Conservation (phyloP, 169 alveolate genomes). For the Eimeria falciformis region DNA sequence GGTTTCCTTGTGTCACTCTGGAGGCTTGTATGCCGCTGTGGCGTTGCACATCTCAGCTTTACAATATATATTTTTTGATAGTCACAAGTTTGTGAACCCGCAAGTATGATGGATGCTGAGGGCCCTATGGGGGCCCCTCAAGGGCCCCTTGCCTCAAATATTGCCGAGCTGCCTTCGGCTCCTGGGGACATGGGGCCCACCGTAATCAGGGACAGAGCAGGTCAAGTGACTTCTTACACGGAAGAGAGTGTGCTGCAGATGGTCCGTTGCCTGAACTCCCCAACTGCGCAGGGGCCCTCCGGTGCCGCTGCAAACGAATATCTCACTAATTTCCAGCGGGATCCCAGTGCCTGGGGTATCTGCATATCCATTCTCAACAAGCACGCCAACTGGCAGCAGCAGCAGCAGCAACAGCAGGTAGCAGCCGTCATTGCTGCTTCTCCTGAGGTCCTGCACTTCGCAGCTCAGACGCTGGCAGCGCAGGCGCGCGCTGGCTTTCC, state of each 20-base stretch:
- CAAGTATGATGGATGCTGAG: conserved; percentile 37
- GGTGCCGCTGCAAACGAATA: conserved; percentile 67
- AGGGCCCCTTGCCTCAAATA: neutral
- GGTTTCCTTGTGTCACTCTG: no score
- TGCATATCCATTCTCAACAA: conserved; percentile 75
- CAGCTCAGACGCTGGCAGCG: conserved; percentile 75
- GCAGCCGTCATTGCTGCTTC: neutral
- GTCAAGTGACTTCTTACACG: neutral
- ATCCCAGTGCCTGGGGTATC: conserved; percentile 74
- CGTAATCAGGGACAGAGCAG: neutral
- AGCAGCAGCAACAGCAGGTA: neutral
- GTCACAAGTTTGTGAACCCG: no score
- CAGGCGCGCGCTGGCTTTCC: conserved; percentile 81
- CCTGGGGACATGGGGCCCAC: neutral
- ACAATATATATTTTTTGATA: no score
- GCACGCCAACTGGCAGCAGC: conserved; percentile 3
- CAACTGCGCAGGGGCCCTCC: neutral
- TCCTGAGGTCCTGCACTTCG: conserved; percentile 64
- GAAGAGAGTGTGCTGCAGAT: conserved; percentile 55
- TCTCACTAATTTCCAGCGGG: conserved; percentile 75
- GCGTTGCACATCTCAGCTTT: no score
- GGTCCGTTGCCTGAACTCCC: conserved; percentile 32
- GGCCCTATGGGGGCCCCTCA: conserved; percentile 47
- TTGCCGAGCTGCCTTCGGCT: neutral
- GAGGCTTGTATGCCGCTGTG: no score